Conservation (phyloP, 2,329 filamentous ascomycete species). For the Elsinoe batatas region DNA sequence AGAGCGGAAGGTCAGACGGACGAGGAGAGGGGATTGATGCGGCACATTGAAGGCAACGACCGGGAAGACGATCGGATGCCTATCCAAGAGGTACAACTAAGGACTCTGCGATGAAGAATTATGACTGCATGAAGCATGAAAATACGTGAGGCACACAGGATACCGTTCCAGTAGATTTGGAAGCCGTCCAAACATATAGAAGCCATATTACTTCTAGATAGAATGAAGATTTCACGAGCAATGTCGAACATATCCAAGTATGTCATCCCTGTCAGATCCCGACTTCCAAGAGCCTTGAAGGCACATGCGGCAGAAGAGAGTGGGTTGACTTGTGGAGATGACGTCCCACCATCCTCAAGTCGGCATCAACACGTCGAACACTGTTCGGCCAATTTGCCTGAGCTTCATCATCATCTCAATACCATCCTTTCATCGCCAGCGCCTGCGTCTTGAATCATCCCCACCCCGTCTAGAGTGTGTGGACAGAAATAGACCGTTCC, state of each 20-base stretch:
- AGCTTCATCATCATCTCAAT: neutral
- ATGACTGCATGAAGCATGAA: slow-evolving; percentile 6
- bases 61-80: slow-evolving; percentile 18
- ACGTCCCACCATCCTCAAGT: slow-evolving; percentile 2
- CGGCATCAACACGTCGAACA: neutral
- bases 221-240: too few species aligned
- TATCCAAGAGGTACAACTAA: slow-evolving; percentile 19
- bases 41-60: slow-evolving; percentile 17
- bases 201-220: too few species aligned
- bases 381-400: neutral
- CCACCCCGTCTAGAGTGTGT: neutral
- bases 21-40: slow-evolving; percentile 28
- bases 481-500: slow-evolving; percentile 8
- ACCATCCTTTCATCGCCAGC: slow-evolving; percentile 2
- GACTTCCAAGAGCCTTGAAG: neutral
- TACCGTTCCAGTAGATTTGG: neutral
- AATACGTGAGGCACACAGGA: neutral
- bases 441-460: neutral
- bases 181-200: neutral
- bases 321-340: slow-evolving; percentile 3
- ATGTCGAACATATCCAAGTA: too few species aligned
- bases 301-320: neutral
- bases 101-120: slow-evolving; percentile 17
- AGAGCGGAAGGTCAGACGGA: slow-evolving; percentile 18
- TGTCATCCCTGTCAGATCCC: neutral